phyloP scores from a whole-genome alignment of 2,329 filamentous ascomycete genomes.

The Aspergillus amoenus region DNA sequence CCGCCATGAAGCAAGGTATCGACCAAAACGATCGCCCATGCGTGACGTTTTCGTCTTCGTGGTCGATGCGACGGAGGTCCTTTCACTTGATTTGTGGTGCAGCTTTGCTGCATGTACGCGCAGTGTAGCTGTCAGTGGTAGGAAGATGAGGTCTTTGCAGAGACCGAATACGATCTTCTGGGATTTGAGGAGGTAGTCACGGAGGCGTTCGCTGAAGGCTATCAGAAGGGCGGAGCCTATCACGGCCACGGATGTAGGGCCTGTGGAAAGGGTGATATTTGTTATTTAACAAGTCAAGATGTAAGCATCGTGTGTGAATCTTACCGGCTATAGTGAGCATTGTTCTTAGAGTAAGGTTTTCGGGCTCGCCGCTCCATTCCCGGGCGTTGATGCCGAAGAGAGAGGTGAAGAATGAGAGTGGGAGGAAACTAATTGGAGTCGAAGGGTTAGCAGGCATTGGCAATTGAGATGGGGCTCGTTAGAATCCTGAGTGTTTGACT shows the following conservation, averaged over 20 bases:
- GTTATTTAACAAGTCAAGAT: neutral
- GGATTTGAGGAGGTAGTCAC: constrained; percentile 23
- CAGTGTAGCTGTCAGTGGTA: constrained; percentile 18
- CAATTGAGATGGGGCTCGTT: neutral
- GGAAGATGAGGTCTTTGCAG: constrained; percentile 23
- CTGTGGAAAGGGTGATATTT: constrained; percentile 5
- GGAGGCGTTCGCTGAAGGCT: constrained; percentile 51
- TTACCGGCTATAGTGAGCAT: constrained; percentile 33
- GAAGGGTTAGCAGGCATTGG: no score
- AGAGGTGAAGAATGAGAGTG: constrained; percentile 64
- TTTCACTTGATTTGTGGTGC: neutral
- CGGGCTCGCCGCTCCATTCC: constrained; percentile 55
- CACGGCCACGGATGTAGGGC: constrained; percentile 50
- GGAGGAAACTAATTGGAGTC: constrained; percentile 49
- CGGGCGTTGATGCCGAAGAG: constrained; percentile 65
- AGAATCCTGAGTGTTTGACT: constrained; percentile 2
- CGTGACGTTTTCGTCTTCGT: constrained; percentile 21
- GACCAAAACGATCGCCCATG: constrained; percentile 22
- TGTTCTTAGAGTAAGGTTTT: constrained; percentile 35
- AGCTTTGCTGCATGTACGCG: neutral
- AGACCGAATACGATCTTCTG: constrained; percentile 26
- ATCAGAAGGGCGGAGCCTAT: constrained; percentile 54
- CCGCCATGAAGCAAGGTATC: constrained; percentile 26
- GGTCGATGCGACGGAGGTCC: neutral
- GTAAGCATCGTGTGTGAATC: neutral